Percentiles rank a stretch among this genome's conserved stretches.
Conservation (phyloP, 306 rosid species). For the Oxytropis ochrocephala region DNA sequence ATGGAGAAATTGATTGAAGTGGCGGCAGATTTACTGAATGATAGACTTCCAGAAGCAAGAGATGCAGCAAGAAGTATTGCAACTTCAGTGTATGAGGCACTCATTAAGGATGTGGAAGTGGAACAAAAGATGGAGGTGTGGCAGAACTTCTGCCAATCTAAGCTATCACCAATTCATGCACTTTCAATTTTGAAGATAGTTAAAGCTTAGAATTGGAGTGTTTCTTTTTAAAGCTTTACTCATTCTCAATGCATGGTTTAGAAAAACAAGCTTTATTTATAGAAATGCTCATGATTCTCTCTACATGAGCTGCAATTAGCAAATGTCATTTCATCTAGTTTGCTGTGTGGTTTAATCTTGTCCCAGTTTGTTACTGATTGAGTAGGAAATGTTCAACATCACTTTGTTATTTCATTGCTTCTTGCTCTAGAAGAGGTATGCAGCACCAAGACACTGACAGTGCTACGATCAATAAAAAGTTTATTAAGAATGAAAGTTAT, state of each 20-base stretch:
- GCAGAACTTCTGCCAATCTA: conserved; percentile 79
- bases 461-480: too few species aligned
- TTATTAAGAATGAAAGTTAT: too few species aligned
- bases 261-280: conserved; percentile 13
- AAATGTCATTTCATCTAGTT: neutral
- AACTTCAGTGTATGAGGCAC: conserved; percentile 40
- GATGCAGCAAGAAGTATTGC: conserved; percentile 78
- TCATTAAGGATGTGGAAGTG: conserved; percentile 50
- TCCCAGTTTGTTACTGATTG: neutral
- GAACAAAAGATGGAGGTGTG: conserved; percentile 70
- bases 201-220: conserved; percentile 16
- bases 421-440: neutral
- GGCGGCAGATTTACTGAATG: conserved; percentile 70
- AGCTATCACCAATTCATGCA: conserved; percentile 55
- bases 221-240: conserved; percentile 4
- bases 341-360: neutral
- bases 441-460: neutral
- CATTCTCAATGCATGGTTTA: neutral
- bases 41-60: conserved; percentile 91
- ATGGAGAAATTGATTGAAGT: conserved; percentile 52
- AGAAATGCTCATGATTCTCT: conserved; percentile 28
- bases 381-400: neutral
- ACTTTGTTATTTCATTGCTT: too few species aligned
- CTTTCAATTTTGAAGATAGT: conserved; percentile 65
- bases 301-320: conserved; percentile 12